Evolutionary conservation across 208 protist species (phyloP), one percentile per base, ranked within the genome.

Genomic region (Plasmodiophora brassicae): DNA sequence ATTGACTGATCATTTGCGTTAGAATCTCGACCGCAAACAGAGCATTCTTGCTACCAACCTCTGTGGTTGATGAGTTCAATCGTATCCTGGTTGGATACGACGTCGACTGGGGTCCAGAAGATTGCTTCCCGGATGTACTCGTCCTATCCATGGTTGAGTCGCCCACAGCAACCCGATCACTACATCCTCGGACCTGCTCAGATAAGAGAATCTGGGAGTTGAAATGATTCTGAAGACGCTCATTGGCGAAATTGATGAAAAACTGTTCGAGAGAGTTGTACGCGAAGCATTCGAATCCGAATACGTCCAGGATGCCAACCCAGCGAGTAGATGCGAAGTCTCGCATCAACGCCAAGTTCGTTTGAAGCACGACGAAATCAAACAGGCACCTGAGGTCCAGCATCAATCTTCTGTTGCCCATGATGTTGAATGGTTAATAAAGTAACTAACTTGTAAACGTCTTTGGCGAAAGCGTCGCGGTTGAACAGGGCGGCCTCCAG

Each of bases 191-290:
- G n/a, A n/a, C n/a, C 54, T 88, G 57, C 45, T 88, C 85, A 43
- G 78, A 43, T 84, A 86, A 44, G n/a, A 90, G 84, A 45, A 87
- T 90, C 10, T 71, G 38, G 25, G 45, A 28, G 83, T 91, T 91
- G 88, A 91, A 91, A 38, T 78, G 46, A 8, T 90, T 38, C 22
- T 90, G 88, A 41, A 91, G 90, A 28, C 54, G 39, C 88, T 98
- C 96, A 92, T 97, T 97, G 41, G 96, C 95, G 85, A 95, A 95
- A 90, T 98, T 98, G 89, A 98, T 98, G 90, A 95, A 97, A 5
- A 98, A 91, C 91, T 98, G 96, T 90, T 98, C 96, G 88, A 97
- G 97, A 22, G 91, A 94, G 88, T 98, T 98, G 39, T 93, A 85
- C 84, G 88, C 84, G 88, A 96, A 96, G 36, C 90, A 92, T 90